Evolutionary conservation across 352 stramenopile species (phyloP).

Genomic region (Phytophthora niederhauseri): DNA sequence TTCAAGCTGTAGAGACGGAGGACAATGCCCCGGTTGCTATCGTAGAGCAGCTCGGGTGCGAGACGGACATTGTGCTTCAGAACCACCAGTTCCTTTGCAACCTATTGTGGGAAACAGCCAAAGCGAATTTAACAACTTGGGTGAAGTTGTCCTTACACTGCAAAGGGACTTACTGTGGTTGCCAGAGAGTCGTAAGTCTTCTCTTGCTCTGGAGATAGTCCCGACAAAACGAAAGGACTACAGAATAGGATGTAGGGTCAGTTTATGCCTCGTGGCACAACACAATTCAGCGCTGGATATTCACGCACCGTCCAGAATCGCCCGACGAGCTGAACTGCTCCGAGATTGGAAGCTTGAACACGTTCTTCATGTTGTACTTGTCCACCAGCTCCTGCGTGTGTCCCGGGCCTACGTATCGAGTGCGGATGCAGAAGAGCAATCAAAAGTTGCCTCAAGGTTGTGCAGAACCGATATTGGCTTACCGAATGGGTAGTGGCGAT

Average conservation of each 20-base stretch:
- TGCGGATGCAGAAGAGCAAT: not conserved
- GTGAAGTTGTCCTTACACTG: not conserved
- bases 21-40: constrained; percentile 81
- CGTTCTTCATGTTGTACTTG: constrained; percentile 85
- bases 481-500: constrained; percentile 91
- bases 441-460: not conserved
- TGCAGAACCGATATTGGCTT: not conserved
- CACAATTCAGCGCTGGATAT: not conserved
- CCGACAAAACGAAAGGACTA: constrained; percentile 84
- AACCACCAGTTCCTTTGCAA: constrained; percentile 82
- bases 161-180: constrained; percentile 44
- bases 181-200: constrained; percentile 77
- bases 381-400: constrained; percentile 79
- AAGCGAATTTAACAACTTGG: not conserved
- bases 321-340: constrained; percentile 74
- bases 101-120: constrained; percentile 29
- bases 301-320: constrained; percentile 72
- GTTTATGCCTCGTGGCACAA: not conserved
- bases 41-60: constrained; percentile 79
- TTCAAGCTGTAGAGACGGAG: constrained; percentile 76
- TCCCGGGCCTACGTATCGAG: constrained; percentile 47
- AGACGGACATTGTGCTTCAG: constrained; percentile 73
- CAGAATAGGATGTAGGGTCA: constrained; percentile 12
- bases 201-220: constrained; percentile 62
- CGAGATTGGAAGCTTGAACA: constrained; percentile 86